Conservation (phyloP, 2,329 filamentous ascomycete species). For the Scedosporium boydii region DNA sequence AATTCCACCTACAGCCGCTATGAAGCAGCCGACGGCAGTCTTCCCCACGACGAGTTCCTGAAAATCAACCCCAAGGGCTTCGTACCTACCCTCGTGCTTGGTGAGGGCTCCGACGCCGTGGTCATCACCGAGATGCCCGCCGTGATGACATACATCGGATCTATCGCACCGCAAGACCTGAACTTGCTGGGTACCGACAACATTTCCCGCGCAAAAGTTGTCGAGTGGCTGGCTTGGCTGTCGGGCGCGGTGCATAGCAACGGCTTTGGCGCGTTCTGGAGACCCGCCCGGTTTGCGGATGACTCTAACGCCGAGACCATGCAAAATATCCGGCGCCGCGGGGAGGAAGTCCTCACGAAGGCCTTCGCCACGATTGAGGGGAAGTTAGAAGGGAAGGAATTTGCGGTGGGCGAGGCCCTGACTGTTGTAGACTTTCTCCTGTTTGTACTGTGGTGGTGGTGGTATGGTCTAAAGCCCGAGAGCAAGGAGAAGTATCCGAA, state of each 20-base stretch:
- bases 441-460: constrained; percentile 15
- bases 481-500: constrained; percentile 8
- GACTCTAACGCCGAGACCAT: constrained; percentile 8
- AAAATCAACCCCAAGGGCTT: constrained; percentile 19
- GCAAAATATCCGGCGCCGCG: constrained; percentile 10
- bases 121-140: constrained; percentile 23
- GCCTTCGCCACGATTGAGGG: constrained; percentile 13
- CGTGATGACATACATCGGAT: constrained; percentile 21
- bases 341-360: constrained; percentile 8
- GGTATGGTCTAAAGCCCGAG: constrained; percentile 3
- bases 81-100: constrained; percentile 20
- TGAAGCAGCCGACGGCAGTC: constrained; percentile 20
- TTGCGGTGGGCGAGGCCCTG: constrained; percentile 12
- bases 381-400: constrained; percentile 8
- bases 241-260: constrained; percentile 20
- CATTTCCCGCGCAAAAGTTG: constrained; percentile 15
- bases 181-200: constrained; percentile 13
- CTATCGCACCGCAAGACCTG: constrained; percentile 10
- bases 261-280: constrained; percentile 16
- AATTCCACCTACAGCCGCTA: not conserved
- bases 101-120: constrained; percentile 10
- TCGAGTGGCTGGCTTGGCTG: constrained; percentile 23
- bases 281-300: constrained; percentile 18
- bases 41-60: constrained; percentile 19
- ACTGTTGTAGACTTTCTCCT: constrained; percentile 16